Evolutionary conservation across 176 grass and related monocot species (phyloP).

Genomic region (Avena sativa): DNA sequence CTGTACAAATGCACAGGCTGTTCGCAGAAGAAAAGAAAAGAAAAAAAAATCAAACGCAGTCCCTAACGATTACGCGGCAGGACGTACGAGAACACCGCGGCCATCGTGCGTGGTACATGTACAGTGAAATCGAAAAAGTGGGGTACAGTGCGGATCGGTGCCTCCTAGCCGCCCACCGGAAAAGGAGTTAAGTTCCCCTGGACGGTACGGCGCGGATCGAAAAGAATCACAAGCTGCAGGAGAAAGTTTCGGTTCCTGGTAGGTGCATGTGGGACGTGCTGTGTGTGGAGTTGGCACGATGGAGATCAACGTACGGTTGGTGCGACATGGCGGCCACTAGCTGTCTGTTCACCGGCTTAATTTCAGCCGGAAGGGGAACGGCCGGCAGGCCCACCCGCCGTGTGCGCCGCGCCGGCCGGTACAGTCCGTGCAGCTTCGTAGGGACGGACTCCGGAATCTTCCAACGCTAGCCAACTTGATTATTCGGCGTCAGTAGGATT

Average conservation of each 20-base stretch:
- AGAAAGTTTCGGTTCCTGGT: background rate
- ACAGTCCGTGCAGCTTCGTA: background rate
- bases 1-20: too few species aligned
- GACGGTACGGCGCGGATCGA: too few species aligned
- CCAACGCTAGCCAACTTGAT: background rate
- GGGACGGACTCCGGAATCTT: slow-evolving; percentile 11
- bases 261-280: background rate
- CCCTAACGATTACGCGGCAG: too few species aligned
- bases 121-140: background rate
- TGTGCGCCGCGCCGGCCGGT: background rate
- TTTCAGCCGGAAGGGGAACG: background rate
- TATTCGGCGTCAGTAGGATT: background rate
- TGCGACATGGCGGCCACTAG: background rate
- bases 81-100: too few species aligned
- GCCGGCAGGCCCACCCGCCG: background rate
- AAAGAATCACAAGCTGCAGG: background rate
- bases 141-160: too few species aligned
- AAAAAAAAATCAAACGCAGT: too few species aligned
- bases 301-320: background rate
- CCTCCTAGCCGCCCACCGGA: too few species aligned
- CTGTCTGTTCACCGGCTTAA: background rate
- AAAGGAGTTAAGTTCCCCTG: too few species aligned
- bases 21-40: too few species aligned
- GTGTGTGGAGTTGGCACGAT: background rate
- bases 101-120: too few species aligned